These are phyloP conservation scores for Alternaria alternata DNA, from an alignment of 2,329 filamentous ascomycete genomes.

Conservation along the genomic window DNA sequence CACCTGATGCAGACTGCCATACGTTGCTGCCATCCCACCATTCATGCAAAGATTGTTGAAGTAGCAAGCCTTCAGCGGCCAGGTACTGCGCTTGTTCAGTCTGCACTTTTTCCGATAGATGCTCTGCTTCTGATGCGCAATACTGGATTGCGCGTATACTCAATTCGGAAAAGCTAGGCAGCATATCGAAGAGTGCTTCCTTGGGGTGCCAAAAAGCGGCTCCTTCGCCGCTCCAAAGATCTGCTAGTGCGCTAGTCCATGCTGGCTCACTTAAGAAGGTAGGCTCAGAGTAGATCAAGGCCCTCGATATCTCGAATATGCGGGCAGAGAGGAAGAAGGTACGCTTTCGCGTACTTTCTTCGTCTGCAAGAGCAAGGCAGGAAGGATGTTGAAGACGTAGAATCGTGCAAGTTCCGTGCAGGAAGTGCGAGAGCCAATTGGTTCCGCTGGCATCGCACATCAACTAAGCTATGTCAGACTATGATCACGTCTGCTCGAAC, in stretches of 20 bases:
- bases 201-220: slow-evolving; percentile 32
- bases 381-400: slow-evolving; percentile 30
- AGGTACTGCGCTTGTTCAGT: slow-evolving; percentile 9
- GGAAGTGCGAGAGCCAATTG: slow-evolving; percentile 40
- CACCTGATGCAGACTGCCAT: slow-evolving; percentile 18
- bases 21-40: slow-evolving; percentile 24
- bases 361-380: slow-evolving; percentile 10
- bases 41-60: slow-evolving; percentile 24
- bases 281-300: slow-evolving; percentile 34
- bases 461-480: slow-evolving; percentile 22
- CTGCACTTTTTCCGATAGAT: not conserved
- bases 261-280: slow-evolving; percentile 31
- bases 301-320: slow-evolving; percentile 39
- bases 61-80: slow-evolving; percentile 28
- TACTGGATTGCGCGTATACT: slow-evolving; percentile 25
- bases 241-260: slow-evolving; percentile 28
- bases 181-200: slow-evolving; percentile 37
- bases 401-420: slow-evolving; percentile 38
- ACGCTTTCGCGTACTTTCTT: slow-evolving; percentile 17
- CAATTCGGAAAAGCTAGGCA: slow-evolving; percentile 32
- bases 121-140: slow-evolving; percentile 2
- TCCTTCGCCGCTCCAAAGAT: slow-evolving; percentile 25
- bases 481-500: not conserved
- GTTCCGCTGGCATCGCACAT: slow-evolving; percentile 38
- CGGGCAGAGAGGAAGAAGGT: slow-evolving; percentile 37